Conservation (phyloP, 352 stramenopile species). For the Globisporangium ultimum region DNA sequence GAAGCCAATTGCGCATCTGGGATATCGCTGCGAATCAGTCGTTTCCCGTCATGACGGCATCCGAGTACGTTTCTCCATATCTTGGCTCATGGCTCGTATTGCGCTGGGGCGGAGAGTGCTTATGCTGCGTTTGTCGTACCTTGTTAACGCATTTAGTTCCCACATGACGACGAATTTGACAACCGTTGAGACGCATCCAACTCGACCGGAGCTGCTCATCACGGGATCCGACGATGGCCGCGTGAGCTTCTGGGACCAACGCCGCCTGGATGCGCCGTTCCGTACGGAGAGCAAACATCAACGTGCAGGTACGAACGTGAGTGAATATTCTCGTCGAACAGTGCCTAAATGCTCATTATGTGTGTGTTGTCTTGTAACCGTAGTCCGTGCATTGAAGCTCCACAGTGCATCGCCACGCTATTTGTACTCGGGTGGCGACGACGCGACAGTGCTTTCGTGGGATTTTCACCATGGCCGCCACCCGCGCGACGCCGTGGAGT, state of each 20-base stretch:
- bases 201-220: slow-evolving; percentile 70
- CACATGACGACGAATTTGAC: slow-evolving; percentile 43
- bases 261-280: slow-evolving; percentile 60
- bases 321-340: background rate
- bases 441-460: slow-evolving; percentile 63
- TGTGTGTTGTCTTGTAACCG: background rate
- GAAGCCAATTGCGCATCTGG: slow-evolving; percentile 73
- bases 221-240: slow-evolving; percentile 65
- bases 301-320: slow-evolving; percentile 30
- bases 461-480: slow-evolving; percentile 64
- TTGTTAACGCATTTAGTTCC: slow-evolving; percentile 17
- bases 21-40: slow-evolving; percentile 53
- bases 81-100: too few species aligned
- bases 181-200: slow-evolving; percentile 70
- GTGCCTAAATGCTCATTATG: background rate
- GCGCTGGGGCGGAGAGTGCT: background rate
- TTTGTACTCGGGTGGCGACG: slow-evolving; percentile 64
- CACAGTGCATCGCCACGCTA: slow-evolving; percentile 58
- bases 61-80: slow-evolving; percentile 41
- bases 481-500: slow-evolving; percentile 50
- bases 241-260: slow-evolving; percentile 73
- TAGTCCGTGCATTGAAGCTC: slow-evolving; percentile 66
- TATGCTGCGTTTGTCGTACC: background rate
- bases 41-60: slow-evolving; percentile 46
- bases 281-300: slow-evolving; percentile 65